Percentiles rank a stretch among this genome's conserved stretches.
Evolutionary conservation across 768 basidiomycete genomes (phyloP).

Genomic region (Termitomyces sp.): DNA sequence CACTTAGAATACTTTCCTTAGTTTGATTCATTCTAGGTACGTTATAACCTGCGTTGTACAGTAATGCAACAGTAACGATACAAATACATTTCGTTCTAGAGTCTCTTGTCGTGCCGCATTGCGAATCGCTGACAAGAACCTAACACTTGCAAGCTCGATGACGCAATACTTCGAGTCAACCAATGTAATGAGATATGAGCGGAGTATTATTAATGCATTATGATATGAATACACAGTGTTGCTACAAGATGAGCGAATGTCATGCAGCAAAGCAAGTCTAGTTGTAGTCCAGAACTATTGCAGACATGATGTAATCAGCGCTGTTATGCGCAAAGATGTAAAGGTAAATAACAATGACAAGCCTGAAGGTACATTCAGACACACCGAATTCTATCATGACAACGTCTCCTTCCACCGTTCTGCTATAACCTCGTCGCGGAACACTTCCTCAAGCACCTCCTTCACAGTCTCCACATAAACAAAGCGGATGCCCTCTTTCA

Average conservation of each 20-base stretch:
- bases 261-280: conserved; percentile 11
- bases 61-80: no score
- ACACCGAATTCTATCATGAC: conserved; percentile 9
- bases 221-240: conserved; percentile 15
- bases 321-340: neutral
- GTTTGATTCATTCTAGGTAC: no score
- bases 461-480: conserved; percentile 93
- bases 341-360: neutral
- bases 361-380: neutral
- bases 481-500: conserved; percentile 91
- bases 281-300: conserved; percentile 5
- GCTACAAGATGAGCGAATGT: conserved; percentile 11
- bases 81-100: no score
- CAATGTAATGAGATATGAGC: neutral
- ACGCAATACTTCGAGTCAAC: no score
- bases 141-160: no score
- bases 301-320: conserved; percentile 2
- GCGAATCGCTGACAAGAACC: no score
- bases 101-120: no score
- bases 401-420: conserved; percentile 66
- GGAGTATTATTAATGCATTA: conserved; percentile 11
- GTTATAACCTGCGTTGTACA: no score
- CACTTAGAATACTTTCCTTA: no score
- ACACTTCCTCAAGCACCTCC: conserved; percentile 87
- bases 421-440: conserved; percentile 52